Base-by-base conservation (phyloP, 148 eudicot species). In the Amaranthus palmeri region DNA sequence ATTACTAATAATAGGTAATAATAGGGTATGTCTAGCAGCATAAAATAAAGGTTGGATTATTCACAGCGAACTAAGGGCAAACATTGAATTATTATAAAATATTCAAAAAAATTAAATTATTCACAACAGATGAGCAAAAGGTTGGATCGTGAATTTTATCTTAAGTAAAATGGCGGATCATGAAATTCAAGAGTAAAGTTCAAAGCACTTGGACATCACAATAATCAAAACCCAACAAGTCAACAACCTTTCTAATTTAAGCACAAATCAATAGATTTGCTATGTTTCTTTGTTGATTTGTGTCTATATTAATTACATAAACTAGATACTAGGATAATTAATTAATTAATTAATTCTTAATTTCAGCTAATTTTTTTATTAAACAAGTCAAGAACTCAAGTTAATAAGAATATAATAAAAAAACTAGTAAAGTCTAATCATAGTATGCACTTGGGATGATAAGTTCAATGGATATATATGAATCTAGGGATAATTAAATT, bases 161-260 rank as follows among this genome's bases (percentile, higher is more conserved):
- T 65, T 43, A 15, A 61, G 18, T 25, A 8, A 41, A 66, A 60
- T 14, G 17, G 7, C 47, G 8, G 40, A 62, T 52, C 56, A 68
- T 61, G 57, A 61, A 61, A 13, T 68, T 61, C 53, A 63, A 73
- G 73, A 62, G 65, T 14, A 14, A 8, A 73, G 59, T 78, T 53
- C 70, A 45, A 40, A 73, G 81, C 40, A 78, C 57, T 62, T 78
- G 43, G 81, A 73, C 81, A 62, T 3, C 74, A 69, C 65, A 69
- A n/a, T 41, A 62, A 55, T 56, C 70, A 4, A 74, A 40, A 56
- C 42, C 59, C 76, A 62, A 62, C 67, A 62, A 62, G 25, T 14
- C 8, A 73, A 67, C 73, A 60, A 11, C 10, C 12, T 58, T 18
- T 56, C 36, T 45, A 7, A 4, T 47, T 11, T 57, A 55, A 14